Conservation (phyloP, 169 alveolate species). For the Cyclospora cayetanensis region DNA sequence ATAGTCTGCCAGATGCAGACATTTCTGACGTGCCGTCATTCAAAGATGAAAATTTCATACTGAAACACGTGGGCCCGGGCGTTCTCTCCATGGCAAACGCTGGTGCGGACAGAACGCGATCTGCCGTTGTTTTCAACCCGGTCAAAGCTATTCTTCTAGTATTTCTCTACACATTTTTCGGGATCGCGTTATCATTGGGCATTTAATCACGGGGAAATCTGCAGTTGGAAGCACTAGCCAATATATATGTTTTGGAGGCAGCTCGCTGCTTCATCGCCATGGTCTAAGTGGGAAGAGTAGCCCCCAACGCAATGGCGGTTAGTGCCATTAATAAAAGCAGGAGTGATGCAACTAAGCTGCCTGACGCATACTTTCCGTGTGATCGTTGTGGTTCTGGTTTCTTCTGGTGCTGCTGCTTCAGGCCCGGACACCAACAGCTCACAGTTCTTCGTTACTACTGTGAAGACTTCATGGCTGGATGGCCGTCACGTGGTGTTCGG, state of each 20-base stretch:
- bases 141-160: background rate
- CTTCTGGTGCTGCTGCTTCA: constrained; percentile 92
- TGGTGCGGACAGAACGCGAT: constrained; percentile 88
- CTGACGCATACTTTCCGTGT: too few species aligned
- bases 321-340: too few species aligned
- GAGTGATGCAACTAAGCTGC: too few species aligned
- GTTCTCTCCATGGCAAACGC: constrained; percentile 96
- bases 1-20: constrained; percentile 80
- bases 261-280: background rate
- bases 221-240: constrained; percentile 77
- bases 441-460: constrained; percentile 98
- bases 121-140: background rate
- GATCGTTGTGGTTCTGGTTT: background rate
- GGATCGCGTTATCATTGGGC: background rate
- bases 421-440: constrained; percentile 99
- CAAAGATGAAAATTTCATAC: constrained; percentile 93
- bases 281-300: background rate
- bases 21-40: constrained; percentile 93
- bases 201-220: constrained; percentile 83
- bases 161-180: background rate
- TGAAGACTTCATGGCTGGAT: constrained; percentile 96
- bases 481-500: constrained; percentile 98
- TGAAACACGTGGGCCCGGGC: constrained; percentile 92
- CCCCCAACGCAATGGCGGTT: too few species aligned
- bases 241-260: background rate